These are phyloP conservation scores for Mrakia hoshinonis DNA, from an alignment of 768 basidiomycete species.

Conservation along the genomic window DNA sequence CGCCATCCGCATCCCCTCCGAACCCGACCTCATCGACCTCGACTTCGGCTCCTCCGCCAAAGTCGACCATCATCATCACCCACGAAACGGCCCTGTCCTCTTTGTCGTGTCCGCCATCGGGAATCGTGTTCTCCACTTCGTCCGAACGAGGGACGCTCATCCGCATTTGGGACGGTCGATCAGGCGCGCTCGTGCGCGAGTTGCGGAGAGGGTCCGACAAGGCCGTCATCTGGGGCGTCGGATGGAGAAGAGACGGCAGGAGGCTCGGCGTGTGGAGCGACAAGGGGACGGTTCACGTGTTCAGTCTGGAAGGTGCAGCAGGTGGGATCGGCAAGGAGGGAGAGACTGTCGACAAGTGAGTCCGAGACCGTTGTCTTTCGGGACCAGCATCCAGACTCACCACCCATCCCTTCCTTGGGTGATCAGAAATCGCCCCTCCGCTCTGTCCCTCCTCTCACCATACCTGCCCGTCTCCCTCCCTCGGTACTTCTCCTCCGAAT, in stretches of 20 bases:
- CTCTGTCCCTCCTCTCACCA: constrained; percentile 67
- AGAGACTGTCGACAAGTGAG: constrained; percentile 40
- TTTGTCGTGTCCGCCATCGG: constrained; percentile 66
- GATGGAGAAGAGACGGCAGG: constrained; percentile 74
- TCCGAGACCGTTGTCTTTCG: constrained; percentile 2
- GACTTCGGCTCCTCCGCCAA: constrained; percentile 51
- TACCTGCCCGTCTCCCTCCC: constrained; percentile 61
- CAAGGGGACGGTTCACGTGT: constrained; percentile 82
- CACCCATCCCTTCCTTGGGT: constrained; percentile 5
- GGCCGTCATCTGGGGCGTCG: constrained; percentile 82
- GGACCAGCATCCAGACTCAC: background rate
- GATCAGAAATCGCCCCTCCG: constrained; percentile 69
- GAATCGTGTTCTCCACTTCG: constrained; percentile 71
- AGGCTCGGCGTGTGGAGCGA: constrained; percentile 90
- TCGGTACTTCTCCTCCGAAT: constrained; percentile 88
- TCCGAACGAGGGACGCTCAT: constrained; percentile 76
- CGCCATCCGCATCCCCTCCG: constrained; percentile 34
- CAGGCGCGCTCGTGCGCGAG: constrained; percentile 67
- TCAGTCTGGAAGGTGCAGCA: constrained; percentile 44
- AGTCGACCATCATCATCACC: constrained; percentile 71
- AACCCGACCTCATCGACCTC: constrained; percentile 43
- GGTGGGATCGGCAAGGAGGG: constrained; percentile 53
- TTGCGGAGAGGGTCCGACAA: constrained; percentile 79
- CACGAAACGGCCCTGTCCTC: constrained; percentile 72
- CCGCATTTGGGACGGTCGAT: constrained; percentile 70